phyloP scores from a whole-genome alignment of 495 filamentous ascomycete species.

The Xylaria curta region DNA sequence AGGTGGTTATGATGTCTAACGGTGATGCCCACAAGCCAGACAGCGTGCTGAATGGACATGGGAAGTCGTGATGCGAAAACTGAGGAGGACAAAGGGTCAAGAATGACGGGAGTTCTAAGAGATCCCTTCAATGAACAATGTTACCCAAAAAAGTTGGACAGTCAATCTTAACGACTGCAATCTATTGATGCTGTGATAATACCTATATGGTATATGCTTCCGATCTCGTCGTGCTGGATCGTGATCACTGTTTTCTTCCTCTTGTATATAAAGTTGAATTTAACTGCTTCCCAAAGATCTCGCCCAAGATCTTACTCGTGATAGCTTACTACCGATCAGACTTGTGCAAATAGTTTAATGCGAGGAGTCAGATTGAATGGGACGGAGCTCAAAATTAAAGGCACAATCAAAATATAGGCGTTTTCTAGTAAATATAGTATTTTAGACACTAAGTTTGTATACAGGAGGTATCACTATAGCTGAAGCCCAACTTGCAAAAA shows the following conservation, averaged over 20 bases:
- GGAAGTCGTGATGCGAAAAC: background rate
- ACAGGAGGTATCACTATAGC: background rate
- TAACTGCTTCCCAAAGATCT: background rate
- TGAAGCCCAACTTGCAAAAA: background rate
- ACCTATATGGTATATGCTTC: background rate
- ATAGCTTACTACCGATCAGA: background rate
- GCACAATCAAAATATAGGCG: background rate
- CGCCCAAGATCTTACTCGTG: background rate
- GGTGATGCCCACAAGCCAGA: background rate
- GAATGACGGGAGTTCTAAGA: background rate
- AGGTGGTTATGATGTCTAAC: conserved; percentile 33
- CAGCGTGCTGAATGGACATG: background rate
- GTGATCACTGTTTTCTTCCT: background rate
- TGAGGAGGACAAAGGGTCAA: too few relatives aligned
- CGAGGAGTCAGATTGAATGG: background rate
- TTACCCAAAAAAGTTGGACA: background rate
- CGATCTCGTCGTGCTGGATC: background rate
- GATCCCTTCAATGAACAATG: background rate
- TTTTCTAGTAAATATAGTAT: background rate
- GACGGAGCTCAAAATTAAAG: background rate
- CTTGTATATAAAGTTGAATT: background rate
- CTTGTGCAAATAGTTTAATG: background rate
- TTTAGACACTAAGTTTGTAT: background rate
- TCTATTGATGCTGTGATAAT: background rate
- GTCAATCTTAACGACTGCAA: background rate